Evolutionary conservation across 768 basidiomycete species (phyloP), one percentile per base, ranked within the genome.

Genomic region (Amyloporia xantha): DNA sequence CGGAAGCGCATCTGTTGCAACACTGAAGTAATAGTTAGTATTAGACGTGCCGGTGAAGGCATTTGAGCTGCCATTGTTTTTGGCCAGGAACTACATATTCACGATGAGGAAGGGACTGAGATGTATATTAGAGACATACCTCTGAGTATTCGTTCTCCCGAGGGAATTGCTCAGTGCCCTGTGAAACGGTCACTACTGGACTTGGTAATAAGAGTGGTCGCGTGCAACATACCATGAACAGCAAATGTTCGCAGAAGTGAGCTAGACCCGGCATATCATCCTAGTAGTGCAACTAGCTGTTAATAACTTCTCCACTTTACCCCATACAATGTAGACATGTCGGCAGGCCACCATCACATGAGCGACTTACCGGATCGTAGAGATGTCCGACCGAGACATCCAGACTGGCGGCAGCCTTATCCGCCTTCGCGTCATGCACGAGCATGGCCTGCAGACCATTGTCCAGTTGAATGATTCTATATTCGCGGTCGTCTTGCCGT

Each of bases 351-450:
- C 44, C 23, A 9, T 28, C 33, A 24, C 33, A 25, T 30, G 24
- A 42, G 27, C 19, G 26, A 72, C 85, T 66, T 62, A 91, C 91
- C 13, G 96, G 96, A 66, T 99, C 96, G 38, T 78, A 81, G 46
- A 99, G 66, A 66, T 98, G 94, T 3, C 96, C 96, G 2, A 97
- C 93, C 28, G 86, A 84, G 44, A 98, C 92, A 66, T 95, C 90
- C 59, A 99, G 75, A 61, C 91, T 90, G 2, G 95, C 96, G 0
- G 93, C 91, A 10, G 91, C 88, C 68, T 94, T 96, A 70, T 99
- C 96, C 4, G 94, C 82, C 54, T 81, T 82, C 0, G 78, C 67
- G 62, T 99, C 95, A 48, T 84, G 84, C 12, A 98, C 75, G 21
- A 99, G 67, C 54, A 86, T 78, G 1, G 84, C 92, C 52, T 89